Conservation (phyloP, 148 eudicot genomes). For the Diospyros kaki region DNA sequence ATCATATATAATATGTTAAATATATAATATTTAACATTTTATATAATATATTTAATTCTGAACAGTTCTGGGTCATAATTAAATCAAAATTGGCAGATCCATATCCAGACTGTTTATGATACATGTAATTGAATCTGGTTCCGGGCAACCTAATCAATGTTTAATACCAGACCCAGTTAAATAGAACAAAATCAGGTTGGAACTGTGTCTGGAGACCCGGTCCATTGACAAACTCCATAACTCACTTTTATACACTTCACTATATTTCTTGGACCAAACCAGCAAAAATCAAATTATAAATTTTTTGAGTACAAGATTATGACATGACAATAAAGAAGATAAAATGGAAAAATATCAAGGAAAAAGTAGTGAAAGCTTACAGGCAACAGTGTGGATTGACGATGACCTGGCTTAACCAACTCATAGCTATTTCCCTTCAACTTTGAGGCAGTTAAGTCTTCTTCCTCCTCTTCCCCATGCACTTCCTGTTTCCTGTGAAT, state of each 20-base stretch:
- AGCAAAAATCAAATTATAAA: neutral
- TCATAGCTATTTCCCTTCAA: constrained; percentile 12
- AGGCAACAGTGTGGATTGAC: constrained; percentile 46
- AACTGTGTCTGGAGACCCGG: no score
- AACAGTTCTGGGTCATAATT: no score
- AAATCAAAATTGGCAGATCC: no score
- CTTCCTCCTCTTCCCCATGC: constrained; percentile 20
- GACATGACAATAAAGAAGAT: neutral
- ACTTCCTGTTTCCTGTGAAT: constrained; percentile 5
- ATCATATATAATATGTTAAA: no score
- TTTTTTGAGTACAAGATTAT: neutral
- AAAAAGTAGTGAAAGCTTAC: constrained; percentile 33
- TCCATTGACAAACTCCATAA: neutral
- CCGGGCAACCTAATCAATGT: no score
- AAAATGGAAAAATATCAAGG: constrained; percentile 1
- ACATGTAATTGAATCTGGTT: no score
- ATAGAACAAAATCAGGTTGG: no score
- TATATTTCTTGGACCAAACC: neutral
- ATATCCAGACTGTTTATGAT: no score
- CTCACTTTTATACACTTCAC: neutral
- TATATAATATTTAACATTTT: no score
- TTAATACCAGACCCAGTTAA: no score
- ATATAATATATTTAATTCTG: no score
- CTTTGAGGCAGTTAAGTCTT: constrained; percentile 15
- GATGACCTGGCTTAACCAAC: constrained; percentile 9